These are phyloP conservation scores for Aspergillus fumigatiaffinis DNA, from an alignment of 2,329 filamentous ascomycete genomes.

Conservation along the genomic window DNA sequence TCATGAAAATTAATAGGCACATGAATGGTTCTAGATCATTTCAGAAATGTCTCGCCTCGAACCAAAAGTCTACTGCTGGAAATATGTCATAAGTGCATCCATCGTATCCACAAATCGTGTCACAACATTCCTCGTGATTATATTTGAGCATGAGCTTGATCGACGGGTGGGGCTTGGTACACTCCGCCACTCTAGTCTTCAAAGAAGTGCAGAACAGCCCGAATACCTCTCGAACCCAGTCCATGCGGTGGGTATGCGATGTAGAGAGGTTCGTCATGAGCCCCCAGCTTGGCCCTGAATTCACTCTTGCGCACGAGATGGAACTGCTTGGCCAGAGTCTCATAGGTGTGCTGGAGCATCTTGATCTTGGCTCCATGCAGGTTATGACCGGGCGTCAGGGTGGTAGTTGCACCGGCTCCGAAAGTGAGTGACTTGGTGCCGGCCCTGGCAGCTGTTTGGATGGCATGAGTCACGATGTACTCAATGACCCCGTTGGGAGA, in stretches of 20 bases:
- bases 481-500: conserved; percentile 86
- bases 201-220: conserved; percentile 87
- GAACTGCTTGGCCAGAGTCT: conserved; percentile 74
- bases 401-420: conserved; percentile 72
- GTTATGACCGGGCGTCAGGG: conserved; percentile 75
- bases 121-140: background rate
- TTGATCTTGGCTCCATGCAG: conserved; percentile 75
- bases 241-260: conserved; percentile 87
- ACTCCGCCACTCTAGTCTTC: conserved; percentile 50
- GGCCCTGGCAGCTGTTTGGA: conserved; percentile 56
- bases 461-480: conserved; percentile 68
- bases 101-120: background rate
- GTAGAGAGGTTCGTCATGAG: conserved; percentile 76
- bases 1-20: background rate
- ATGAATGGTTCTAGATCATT: background rate
- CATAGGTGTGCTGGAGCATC: conserved; percentile 78
- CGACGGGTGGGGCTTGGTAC: background rate
- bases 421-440: conserved; percentile 74
- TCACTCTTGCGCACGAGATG: conserved; percentile 79
- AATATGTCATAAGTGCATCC: background rate
- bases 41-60: background rate
- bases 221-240: conserved; percentile 73
- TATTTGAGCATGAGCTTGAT: background rate
- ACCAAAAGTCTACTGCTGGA: background rate
- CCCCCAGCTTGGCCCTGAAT: conserved; percentile 87